Evolutionary conservation across 2,329 filamentous ascomycete genomes (phyloP).

Genomic region (Tothia fuscella): DNA sequence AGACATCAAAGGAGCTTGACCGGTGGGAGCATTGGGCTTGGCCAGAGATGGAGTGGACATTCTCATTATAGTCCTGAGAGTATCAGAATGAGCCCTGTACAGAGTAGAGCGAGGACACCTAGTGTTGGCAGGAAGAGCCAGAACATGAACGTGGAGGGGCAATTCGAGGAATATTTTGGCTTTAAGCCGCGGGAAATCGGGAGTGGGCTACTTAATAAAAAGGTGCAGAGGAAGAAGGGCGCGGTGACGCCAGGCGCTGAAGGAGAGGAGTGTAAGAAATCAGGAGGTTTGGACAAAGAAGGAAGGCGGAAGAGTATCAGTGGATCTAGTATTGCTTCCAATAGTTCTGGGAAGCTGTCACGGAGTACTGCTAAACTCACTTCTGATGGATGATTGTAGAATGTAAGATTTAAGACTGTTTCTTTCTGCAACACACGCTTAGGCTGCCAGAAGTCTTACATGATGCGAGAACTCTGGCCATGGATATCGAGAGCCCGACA

Average conservation of each 20-base stretch:
- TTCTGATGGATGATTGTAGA: too few species aligned
- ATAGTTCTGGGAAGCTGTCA: neutral
- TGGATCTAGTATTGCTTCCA: neutral
- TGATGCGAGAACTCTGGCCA: too few species aligned
- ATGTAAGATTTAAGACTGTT: too few species aligned
- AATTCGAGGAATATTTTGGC: constrained; percentile 1
- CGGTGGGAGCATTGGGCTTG: constrained; percentile 12
- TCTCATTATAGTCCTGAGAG: constrained; percentile 24
- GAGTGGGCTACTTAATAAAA: too few species aligned
- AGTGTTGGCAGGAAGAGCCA: constrained; percentile 1
- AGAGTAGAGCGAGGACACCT: constrained; percentile 25
- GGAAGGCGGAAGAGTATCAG: constrained; percentile 5
- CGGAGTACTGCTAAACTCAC: neutral
- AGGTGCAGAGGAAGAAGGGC: neutral
- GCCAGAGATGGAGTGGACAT: constrained; percentile 7
- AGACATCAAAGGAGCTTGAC: constrained; percentile 6
- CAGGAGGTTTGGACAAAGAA: neutral
- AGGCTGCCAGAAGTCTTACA: too few species aligned
- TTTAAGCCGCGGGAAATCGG: neutral
- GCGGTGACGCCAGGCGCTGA: neutral
- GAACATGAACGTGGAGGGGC: neutral
- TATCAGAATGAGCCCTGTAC: constrained; percentile 26
- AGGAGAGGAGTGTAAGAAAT: constrained; percentile 1
- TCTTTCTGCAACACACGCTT: too few species aligned
- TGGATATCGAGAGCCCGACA: too few species aligned